A percentile compares a stretch with the other conserved stretches of the same genome.
These are phyloP conservation scores for Asterionellopsis glacialis DNA, from an alignment of 108 stramenopile species.

Conservation along the genomic window DNA sequence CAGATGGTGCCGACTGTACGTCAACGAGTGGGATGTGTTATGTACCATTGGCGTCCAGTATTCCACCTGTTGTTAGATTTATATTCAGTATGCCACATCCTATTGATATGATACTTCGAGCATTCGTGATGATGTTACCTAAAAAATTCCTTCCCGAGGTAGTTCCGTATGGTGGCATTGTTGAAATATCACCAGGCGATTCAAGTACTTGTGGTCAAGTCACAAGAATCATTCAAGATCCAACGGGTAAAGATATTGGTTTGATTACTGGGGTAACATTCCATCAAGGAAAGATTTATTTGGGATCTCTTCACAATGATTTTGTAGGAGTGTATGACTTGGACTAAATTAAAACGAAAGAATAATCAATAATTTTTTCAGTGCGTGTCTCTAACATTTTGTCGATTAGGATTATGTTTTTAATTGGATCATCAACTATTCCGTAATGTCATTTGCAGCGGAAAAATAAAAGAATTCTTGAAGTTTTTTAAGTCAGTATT, in stretches of 20 bases:
- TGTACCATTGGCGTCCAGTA: constrained; percentile 31
- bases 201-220: not conserved
- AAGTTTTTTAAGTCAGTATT: too few relatives aligned
- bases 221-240: constrained; percentile 48
- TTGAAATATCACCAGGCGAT: constrained; percentile 35
- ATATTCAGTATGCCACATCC: constrained; percentile 27
- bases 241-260: constrained; percentile 43
- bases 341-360: constrained; percentile 10
- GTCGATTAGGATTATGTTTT: too few relatives aligned
- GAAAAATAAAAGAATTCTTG: too few relatives aligned
- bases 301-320: constrained; percentile 63
- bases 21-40: constrained; percentile 26
- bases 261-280: constrained; percentile 59
- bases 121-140: constrained; percentile 49
- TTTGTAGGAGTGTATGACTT: constrained; percentile 58
- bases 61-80: constrained; percentile 6
- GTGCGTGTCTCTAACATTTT: too few relatives aligned
- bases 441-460: too few relatives aligned
- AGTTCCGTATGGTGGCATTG: constrained; percentile 37
- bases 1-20: constrained; percentile 61
- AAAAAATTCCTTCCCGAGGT: constrained; percentile 20
- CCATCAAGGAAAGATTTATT: constrained; percentile 45
- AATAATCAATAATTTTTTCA: too few relatives aligned
- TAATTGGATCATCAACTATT: too few relatives aligned
- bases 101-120: constrained; percentile 24